These are phyloP conservation scores for Camellia granthamiana DNA, from an alignment of 148 eudicot species.

Conservation along the genomic window DNA sequence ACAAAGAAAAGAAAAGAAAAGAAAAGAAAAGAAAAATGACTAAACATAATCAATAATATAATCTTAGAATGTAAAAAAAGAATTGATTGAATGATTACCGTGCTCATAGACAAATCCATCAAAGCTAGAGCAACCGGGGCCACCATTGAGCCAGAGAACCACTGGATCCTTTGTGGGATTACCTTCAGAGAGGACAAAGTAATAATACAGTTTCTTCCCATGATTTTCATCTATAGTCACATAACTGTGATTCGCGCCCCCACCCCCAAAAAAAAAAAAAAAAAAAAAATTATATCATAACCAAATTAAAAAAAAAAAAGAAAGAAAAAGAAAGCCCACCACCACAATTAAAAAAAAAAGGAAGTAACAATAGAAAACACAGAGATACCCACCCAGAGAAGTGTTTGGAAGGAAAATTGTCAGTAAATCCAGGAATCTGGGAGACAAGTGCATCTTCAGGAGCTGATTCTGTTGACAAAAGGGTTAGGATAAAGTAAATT, in stretches of 20 bases:
- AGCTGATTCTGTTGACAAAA: slow-evolving; percentile 43
- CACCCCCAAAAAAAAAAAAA: neutral
- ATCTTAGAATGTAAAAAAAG: neutral
- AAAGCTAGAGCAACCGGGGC: slow-evolving; percentile 66
- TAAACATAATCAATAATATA: neutral
- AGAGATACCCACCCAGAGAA: slow-evolving; percentile 63
- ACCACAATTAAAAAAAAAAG: neutral
- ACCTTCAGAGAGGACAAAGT: slow-evolving; percentile 49
- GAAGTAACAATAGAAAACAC: neutral
- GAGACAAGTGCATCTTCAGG: slow-evolving; percentile 67
- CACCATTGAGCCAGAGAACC: slow-evolving; percentile 65
- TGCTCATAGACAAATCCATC: slow-evolving; percentile 80
- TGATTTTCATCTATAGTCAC: slow-evolving; percentile 70
- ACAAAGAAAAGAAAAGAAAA: too few relatives aligned
- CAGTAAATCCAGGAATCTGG: slow-evolving; percentile 80
- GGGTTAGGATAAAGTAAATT: neutral
- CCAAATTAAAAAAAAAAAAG: neutral
- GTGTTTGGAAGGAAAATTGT: slow-evolving; percentile 77
- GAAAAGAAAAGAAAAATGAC: neutral
- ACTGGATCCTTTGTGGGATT: slow-evolving; percentile 47
- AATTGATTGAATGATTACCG: slow-evolving; percentile 6
- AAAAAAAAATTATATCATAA: neutral
- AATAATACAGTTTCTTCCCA: slow-evolving; percentile 77
- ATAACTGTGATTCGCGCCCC: slow-evolving; percentile 44
- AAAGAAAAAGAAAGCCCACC: neutral